These are phyloP conservation scores for Zygoascus flipseniorum DNA, from an alignment of 805 yeast species.

Conservation along the genomic window DNA sequence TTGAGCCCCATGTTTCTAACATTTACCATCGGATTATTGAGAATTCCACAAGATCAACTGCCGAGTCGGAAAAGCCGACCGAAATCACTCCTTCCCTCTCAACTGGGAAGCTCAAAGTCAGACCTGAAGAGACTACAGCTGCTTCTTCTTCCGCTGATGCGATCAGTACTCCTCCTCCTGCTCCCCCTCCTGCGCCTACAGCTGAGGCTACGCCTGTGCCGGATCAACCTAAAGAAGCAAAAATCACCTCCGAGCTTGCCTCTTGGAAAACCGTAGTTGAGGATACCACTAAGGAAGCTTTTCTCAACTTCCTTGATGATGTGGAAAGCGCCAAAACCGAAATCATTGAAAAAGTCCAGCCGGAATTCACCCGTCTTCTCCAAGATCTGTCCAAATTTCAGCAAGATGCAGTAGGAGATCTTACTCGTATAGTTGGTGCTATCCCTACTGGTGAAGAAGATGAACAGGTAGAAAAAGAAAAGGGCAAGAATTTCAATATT, in stretches of 20 bases:
- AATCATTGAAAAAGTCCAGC: slow-evolving; percentile 11
- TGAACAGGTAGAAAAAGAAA: slow-evolving; percentile 6
- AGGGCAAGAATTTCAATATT: slow-evolving; percentile 5
- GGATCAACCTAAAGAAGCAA: slow-evolving; percentile 1
- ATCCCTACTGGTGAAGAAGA: slow-evolving; percentile 5
- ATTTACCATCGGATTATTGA: slow-evolving; percentile 16
- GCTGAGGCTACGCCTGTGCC: slow-evolving; percentile 1
- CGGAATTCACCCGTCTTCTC: slow-evolving; percentile 19
- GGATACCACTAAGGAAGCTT: slow-evolving; percentile 18
- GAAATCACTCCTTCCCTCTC: not conserved
- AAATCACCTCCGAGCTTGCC: slow-evolving; percentile 6
- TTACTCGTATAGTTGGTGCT: slow-evolving; percentile 8
- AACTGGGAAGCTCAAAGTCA: slow-evolving; percentile 1
- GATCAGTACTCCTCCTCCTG: not conserved
- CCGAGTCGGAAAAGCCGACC: not conserved
- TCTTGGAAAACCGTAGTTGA: slow-evolving; percentile 20
- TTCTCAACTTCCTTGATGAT: slow-evolving; percentile 19
- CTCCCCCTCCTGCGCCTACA: not conserved
- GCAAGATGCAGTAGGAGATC: slow-evolving; percentile 7
- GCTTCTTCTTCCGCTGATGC: not conserved
- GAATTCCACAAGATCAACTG: slow-evolving; percentile 1
- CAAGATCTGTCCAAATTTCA: slow-evolving; percentile 12
- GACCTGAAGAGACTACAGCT: slow-evolving; percentile 3
- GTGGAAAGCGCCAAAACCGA: slow-evolving; percentile 15
- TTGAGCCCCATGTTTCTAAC: slow-evolving; percentile 22